Base-by-base conservation (phyloP, 2,329 filamentous ascomycete genomes). In the Mycogone perniciosa region DNA sequence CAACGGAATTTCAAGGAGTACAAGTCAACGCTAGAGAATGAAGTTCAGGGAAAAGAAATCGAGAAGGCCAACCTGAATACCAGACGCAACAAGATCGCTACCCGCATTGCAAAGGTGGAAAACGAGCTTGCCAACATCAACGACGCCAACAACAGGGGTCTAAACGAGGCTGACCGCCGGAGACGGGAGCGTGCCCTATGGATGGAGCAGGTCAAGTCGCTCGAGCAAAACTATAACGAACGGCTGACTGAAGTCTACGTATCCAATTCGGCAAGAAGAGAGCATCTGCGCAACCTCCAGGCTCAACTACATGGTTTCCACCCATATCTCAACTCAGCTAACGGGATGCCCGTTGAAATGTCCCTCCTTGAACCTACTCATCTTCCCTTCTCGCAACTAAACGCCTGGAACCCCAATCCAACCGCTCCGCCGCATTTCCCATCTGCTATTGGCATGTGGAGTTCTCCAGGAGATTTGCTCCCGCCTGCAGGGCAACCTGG, bases 1-100 rank as follows among this genome's bases (percentile, higher is more conserved):
- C 71, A 77, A 53, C 72, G 76, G 52, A 65, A 71, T 3, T 79
- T 80, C 54, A 78, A 79, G 64, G 74, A 73, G 53, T 74, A 78
- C 70, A 87, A 86, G 66, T 67, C 75, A 48, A 72, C 77, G 38
- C 72, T 84, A 40, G 84, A 88, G 55, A 77, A 76, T 56, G 79
- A 85, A 51, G 69, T 86, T 55, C 79, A 82, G 59, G 71, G 73
- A 30, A 75, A 86, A 47, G 80, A 83, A 58, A 76, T 81, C 43
- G 86, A 90, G 51, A 78, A 84, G 60, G 71, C 74, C 20, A 76
- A 76, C 55, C 71, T 85, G 31, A 77, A 84, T 61, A 80, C 81
- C 51, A 88, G 88, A 66, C 79, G 80, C 45, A 88, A 88, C 70
- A 87, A 87, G 69, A 82, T 89, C 39, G 80, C 81, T 50, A 76